phyloP scores from a whole-genome alignment of 2,329 filamentous ascomycete genomes.

The Rhytidhysteron rufulum region DNA sequence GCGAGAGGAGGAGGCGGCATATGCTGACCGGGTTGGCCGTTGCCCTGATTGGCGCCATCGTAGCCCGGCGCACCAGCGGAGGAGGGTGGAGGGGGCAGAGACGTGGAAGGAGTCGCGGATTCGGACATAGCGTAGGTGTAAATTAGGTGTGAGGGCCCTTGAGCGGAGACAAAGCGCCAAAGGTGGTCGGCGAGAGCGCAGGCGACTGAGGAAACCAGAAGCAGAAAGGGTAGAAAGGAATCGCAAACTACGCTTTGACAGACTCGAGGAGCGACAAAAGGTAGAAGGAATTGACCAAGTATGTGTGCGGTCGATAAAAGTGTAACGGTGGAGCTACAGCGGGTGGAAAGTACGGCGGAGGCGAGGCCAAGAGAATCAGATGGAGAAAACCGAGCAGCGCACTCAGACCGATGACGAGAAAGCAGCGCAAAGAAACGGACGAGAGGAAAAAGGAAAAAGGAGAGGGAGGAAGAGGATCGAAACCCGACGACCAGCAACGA shows the following conservation, averaged over 20 bases:
- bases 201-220: constrained; percentile 10
- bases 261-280: constrained; percentile 3
- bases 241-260: constrained; percentile 2
- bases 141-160: too few relatives aligned
- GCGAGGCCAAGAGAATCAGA: constrained; percentile 5
- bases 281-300: constrained; percentile 2
- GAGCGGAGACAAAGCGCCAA: too few relatives aligned
- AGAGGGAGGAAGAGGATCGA: constrained; percentile 27
- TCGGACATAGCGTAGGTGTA: constrained; percentile 68
- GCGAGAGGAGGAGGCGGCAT: constrained; percentile 90
- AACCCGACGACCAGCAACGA: constrained; percentile 35
- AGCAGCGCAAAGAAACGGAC: constrained; percentile 30
- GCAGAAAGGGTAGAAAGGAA: constrained; percentile 10
- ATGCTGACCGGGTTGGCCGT: constrained; percentile 67
- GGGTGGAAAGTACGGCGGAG: constrained; percentile 24
- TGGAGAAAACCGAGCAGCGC: constrained; percentile 8
- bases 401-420: constrained; percentile 23
- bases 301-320: constrained; percentile 5
- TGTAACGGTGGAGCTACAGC: constrained; percentile 14
- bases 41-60: constrained; percentile 69
- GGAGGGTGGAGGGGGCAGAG: constrained; percentile 68
- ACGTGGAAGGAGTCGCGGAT: constrained; percentile 57
- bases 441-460: constrained; percentile 36
- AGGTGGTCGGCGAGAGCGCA: constrained; percentile 57
- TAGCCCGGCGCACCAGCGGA: constrained; percentile 71